phyloP scores from a whole-genome alignment of 1,139 yeast species.

The Debaryomyces singareniensis region DNA sequence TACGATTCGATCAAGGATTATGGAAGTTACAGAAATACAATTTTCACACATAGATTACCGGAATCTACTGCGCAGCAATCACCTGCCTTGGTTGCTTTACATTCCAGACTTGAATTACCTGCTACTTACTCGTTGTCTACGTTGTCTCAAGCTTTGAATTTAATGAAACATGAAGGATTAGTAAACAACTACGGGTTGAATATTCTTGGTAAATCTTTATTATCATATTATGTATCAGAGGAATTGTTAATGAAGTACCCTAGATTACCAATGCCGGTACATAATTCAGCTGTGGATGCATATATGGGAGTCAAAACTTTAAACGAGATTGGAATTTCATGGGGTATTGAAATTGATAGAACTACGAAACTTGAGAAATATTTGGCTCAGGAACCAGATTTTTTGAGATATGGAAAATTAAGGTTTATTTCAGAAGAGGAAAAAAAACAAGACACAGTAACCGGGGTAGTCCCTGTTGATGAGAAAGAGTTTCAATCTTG shows the following conservation, averaged over 20 bases:
- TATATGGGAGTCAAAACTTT: slow-evolving; percentile 64
- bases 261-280: slow-evolving; percentile 75
- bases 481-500: slow-evolving; percentile 20
- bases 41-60: slow-evolving; percentile 43
- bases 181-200: slow-evolving; percentile 78
- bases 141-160: slow-evolving; percentile 70
- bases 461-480: slow-evolving; percentile 46
- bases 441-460: slow-evolving; percentile 35
- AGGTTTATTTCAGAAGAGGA: slow-evolving; percentile 40
- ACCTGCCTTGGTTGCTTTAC: slow-evolving; percentile 74
- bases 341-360: slow-evolving; percentile 86
- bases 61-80: slow-evolving; percentile 50
- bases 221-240: slow-evolving; percentile 73
- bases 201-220: slow-evolving; percentile 70
- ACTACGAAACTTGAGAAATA: slow-evolving; percentile 60
- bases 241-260: slow-evolving; percentile 74
- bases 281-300: slow-evolving; percentile 68
- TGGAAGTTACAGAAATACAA: slow-evolving; percentile 35
- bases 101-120: slow-evolving; percentile 65
- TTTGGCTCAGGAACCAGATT: slow-evolving; percentile 63
- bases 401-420: slow-evolving; percentile 57
- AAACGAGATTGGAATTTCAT: slow-evolving; percentile 56
- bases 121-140: slow-evolving; percentile 53
- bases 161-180: slow-evolving; percentile 37
- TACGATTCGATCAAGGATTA: slow-evolving; percentile 30